Evolutionary conservation across 257 asterid species (phyloP).

Genomic region (Penstemon newberryi): DNA sequence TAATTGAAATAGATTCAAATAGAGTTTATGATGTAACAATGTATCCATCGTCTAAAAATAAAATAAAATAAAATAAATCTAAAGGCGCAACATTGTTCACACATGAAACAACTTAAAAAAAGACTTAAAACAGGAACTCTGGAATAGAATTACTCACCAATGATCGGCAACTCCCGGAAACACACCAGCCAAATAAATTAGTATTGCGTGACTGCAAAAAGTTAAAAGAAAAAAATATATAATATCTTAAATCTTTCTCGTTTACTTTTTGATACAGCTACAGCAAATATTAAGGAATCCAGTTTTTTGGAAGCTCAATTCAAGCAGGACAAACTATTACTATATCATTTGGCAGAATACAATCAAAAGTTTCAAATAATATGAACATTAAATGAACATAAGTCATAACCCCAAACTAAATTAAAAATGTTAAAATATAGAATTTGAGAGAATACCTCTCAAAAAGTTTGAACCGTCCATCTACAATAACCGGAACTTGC

Average conservation of each 20-base stretch:
- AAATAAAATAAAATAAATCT: background rate
- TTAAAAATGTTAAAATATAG: background rate
- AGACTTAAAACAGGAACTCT: background rate
- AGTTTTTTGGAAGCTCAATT: too few species aligned
- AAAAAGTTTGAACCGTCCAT: slow-evolving; percentile 82
- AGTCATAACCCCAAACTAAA: background rate
- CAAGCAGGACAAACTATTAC: too few species aligned
- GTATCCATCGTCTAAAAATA: background rate
- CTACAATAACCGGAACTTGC: slow-evolving; percentile 82
- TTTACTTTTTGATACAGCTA: background rate
- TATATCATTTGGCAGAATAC: slow-evolving; percentile 2
- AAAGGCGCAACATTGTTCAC: background rate
- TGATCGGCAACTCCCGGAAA: slow-evolving; percentile 94
- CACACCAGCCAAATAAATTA: slow-evolving; percentile 68
- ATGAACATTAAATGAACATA: background rate
- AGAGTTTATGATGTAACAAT: background rate
- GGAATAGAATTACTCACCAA: slow-evolving; percentile 58
- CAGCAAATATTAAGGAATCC: background rate
- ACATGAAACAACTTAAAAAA: background rate
- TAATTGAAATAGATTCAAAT: too few species aligned
- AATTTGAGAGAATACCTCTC: slow-evolving; percentile 57
- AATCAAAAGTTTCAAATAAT: background rate
- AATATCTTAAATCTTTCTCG: background rate
- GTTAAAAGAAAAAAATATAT: background rate
- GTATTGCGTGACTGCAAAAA: slow-evolving; percentile 82